A percentile compares a stretch with the other conserved stretches of the same genome.
These are phyloP conservation scores for Vinca major DNA, from an alignment of 305 asterid genomes.

Conservation along the genomic window DNA sequence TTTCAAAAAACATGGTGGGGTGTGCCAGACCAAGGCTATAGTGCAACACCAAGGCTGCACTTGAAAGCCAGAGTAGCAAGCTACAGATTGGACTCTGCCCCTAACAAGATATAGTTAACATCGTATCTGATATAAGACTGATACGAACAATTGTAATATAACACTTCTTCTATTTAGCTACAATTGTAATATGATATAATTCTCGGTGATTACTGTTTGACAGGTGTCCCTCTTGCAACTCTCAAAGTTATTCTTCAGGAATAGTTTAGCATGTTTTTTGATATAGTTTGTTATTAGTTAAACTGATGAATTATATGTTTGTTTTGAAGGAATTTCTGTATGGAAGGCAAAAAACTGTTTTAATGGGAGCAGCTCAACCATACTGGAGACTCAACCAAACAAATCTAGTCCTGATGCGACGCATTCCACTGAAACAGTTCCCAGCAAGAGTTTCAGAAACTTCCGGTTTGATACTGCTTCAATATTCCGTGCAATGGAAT, in stretches of 20 bases:
- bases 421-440: constrained; percentile 28
- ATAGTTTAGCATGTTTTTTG: not conserved
- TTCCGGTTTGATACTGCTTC: constrained; percentile 57
- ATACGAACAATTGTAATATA: too few species aligned
- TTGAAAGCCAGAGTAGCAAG: too few species aligned
- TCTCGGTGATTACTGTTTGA: not conserved
- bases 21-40: too few species aligned
- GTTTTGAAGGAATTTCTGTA: constrained; percentile 44
- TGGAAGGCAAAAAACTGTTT: constrained; percentile 69
- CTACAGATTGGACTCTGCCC: too few species aligned
- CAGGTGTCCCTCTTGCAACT: not conserved
- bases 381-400: constrained; percentile 37
- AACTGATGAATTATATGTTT: constrained; percentile 8
- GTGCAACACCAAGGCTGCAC: too few species aligned
- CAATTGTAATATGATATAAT: not conserved
- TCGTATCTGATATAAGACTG: too few species aligned
- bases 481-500: constrained; percentile 52
- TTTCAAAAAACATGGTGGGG: too few species aligned
- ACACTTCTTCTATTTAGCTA: too few species aligned
- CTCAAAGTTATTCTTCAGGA: not conserved
- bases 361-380: constrained; percentile 41
- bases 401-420: constrained; percentile 34
- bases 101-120: too few species aligned
- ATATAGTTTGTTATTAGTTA: not conserved
- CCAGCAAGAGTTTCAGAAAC: constrained; percentile 61